phyloP scores from a whole-genome alignment of 495 filamentous ascomycete genomes.

The Aspergillus nidulans region DNA sequence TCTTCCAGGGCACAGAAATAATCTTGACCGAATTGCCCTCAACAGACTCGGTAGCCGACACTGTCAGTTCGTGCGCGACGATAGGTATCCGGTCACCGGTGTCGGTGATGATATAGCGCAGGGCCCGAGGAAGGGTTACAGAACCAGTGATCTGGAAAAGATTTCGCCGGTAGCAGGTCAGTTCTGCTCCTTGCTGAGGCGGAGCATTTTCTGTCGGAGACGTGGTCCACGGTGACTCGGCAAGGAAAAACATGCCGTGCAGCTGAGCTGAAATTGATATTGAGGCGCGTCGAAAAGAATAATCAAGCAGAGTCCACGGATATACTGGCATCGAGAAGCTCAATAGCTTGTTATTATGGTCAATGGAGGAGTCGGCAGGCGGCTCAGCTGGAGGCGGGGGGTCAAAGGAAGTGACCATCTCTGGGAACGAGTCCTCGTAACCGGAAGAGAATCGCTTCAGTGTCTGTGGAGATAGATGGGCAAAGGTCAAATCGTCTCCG shows the following conservation, averaged over 20 bases:
- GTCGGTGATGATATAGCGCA: conserved; percentile 72
- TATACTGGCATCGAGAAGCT: conserved; percentile 70
- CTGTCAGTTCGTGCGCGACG: conserved; percentile 67
- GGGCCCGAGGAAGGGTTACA: conserved; percentile 67
- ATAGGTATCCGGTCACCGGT: conserved; percentile 72
- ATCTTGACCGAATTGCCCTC: conserved; percentile 86
- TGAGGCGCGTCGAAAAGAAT: conserved; percentile 53
- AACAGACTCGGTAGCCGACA: conserved; percentile 85
- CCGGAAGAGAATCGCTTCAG: conserved; percentile 45
- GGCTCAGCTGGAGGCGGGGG: conserved; percentile 33
- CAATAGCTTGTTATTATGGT: conserved; percentile 74
- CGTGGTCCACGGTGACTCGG: conserved; percentile 71
- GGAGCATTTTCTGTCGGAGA: conserved; percentile 59
- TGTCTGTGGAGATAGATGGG: conserved; percentile 30
- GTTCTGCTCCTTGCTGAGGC: conserved; percentile 61
- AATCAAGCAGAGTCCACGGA: conserved; percentile 66
- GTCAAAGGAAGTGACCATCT: conserved; percentile 50
- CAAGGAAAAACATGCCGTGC: conserved; percentile 94
- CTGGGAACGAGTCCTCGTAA: conserved; percentile 67
- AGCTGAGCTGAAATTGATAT: conserved; percentile 74
- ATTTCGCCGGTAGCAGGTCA: conserved; percentile 90
- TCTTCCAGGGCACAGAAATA: conserved; percentile 92
- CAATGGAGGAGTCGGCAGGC: conserved; percentile 45
- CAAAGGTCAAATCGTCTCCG: conserved; percentile 42
- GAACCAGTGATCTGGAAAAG: conserved; percentile 85